Evolutionary conservation across 345 rosid species (phyloP).

Genomic region (Citrus maxima): DNA sequence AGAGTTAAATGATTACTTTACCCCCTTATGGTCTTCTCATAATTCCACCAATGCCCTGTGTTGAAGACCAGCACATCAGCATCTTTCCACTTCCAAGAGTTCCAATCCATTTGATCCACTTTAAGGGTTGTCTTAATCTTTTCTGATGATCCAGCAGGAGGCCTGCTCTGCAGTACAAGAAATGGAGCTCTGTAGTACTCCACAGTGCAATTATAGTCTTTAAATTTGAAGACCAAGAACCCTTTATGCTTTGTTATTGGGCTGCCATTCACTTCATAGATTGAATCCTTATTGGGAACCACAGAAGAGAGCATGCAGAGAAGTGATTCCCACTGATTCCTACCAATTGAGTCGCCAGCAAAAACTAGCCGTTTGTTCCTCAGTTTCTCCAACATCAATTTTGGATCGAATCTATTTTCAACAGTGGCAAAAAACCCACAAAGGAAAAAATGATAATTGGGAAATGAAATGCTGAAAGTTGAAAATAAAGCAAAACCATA

Average conservation of each 20-base stretch:
- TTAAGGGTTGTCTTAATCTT: slow-evolving; percentile 67
- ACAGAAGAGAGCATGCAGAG: slow-evolving; percentile 82
- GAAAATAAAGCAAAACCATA: neutral
- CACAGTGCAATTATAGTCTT: slow-evolving; percentile 78
- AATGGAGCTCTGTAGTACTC: slow-evolving; percentile 93
- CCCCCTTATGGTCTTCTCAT: slow-evolving; percentile 90
- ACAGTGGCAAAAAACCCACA: neutral
- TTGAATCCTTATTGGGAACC: slow-evolving; percentile 44
- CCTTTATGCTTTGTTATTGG: slow-evolving; percentile 94
- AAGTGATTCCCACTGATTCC: slow-evolving; percentile 97
- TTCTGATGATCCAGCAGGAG: slow-evolving; percentile 55
- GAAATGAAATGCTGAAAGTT: neutral
- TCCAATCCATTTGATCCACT: slow-evolving; percentile 89
- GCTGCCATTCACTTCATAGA: slow-evolving; percentile 82
- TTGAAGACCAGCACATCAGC: slow-evolving; percentile 82
- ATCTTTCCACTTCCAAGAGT: slow-evolving; percentile 57
- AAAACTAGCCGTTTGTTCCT: slow-evolving; percentile 78
- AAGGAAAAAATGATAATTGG: neutral
- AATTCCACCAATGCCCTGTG: slow-evolving; percentile 97
- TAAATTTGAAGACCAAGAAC: slow-evolving; percentile 69
- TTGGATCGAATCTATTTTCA: slow-evolving; percentile 66
- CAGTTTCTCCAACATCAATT: slow-evolving; percentile 77
- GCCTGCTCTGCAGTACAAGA: slow-evolving; percentile 74
- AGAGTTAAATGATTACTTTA: slow-evolving; percentile 24
- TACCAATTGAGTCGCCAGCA: slow-evolving; percentile 91